Evolutionary conservation across 305 asterid genomes (phyloP).

Genomic region (Euphrasia arctica): DNA sequence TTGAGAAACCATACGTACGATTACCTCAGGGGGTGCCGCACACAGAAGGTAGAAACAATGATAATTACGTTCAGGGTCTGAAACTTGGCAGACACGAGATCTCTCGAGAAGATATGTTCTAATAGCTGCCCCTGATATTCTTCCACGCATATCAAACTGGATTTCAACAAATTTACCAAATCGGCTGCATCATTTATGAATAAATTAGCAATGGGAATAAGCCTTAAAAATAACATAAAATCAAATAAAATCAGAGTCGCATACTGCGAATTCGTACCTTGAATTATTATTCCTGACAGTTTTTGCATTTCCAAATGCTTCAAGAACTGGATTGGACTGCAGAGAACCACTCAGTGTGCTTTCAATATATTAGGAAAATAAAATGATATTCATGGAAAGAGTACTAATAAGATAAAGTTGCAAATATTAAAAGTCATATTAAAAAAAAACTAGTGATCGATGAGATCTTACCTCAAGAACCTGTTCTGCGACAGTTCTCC

Average conservation of each 20-base stretch:
- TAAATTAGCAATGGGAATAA: constrained; percentile 24
- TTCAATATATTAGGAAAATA: constrained; percentile 24
- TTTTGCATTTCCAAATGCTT: constrained; percentile 90
- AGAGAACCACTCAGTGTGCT: constrained; percentile 34
- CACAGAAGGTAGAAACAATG: constrained; percentile 84
- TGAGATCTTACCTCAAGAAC: constrained; percentile 53
- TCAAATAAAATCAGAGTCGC: not conserved
- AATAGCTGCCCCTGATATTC: constrained; percentile 86
- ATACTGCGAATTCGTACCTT: constrained; percentile 36
- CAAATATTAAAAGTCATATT: constrained; percentile 15
- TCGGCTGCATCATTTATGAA: constrained; percentile 50
- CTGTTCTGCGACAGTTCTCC: constrained; percentile 68
- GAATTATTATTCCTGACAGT: constrained; percentile 83
- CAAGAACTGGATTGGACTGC: constrained; percentile 91
- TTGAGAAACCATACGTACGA: constrained; percentile 22
- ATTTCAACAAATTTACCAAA: constrained; percentile 86
- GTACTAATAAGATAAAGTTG: constrained; percentile 13
- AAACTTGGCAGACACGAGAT: constrained; percentile 84
- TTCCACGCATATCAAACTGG: constrained; percentile 64
- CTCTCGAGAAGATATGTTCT: constrained; percentile 83
- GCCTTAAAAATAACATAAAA: not conserved
- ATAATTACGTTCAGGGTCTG: constrained; percentile 78
- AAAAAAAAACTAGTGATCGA: constrained; percentile 6
- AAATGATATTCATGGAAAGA: not conserved
- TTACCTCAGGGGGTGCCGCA: constrained; percentile 78